Conservation (phyloP, 805 yeast species). For the Torulaspora microellipsoides region DNA sequence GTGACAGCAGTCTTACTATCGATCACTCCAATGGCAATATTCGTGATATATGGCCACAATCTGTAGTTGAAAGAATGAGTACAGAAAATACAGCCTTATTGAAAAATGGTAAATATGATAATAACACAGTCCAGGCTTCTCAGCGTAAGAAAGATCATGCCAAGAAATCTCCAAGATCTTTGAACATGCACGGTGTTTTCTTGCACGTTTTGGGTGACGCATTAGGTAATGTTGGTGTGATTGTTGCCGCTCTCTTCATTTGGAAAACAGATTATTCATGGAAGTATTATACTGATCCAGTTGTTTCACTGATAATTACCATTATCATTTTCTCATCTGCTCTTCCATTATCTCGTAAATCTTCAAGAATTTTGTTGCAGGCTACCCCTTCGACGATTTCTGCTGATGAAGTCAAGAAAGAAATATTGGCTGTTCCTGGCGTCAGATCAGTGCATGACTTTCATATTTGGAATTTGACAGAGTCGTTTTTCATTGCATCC, state of each 20-base stretch:
- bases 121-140: conserved; percentile 1
- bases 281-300: conserved; percentile 83
- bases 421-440: conserved; percentile 62
- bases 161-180: conserved; percentile 45
- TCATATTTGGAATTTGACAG: conserved; percentile 95
- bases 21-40: conserved; percentile 15
- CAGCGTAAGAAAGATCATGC: conserved; percentile 5
- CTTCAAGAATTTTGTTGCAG: conserved; percentile 83
- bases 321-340: conserved; percentile 87
- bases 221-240: conserved; percentile 91
- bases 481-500: conserved; percentile 79
- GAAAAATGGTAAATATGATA: conserved; percentile 4
- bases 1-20: conserved; percentile 3
- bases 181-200: conserved; percentile 97
- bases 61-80: conserved; percentile 23
- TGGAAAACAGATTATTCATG: conserved; percentile 91
- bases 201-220: conserved; percentile 96
- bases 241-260: conserved; percentile 79
- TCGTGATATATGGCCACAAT: conserved; percentile 25
- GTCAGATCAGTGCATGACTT: conserved; percentile 88
- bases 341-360: conserved; percentile 77
- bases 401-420: conserved; percentile 65
- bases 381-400: conserved; percentile 86
- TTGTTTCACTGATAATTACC: conserved; percentile 80
- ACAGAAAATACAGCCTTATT: conserved; percentile 39